Percentiles rank a stretch among this genome's conserved stretches.
phyloP scores from a whole-genome alignment of 352 stramenopile species.

The Pythium angustatum region DNA sequence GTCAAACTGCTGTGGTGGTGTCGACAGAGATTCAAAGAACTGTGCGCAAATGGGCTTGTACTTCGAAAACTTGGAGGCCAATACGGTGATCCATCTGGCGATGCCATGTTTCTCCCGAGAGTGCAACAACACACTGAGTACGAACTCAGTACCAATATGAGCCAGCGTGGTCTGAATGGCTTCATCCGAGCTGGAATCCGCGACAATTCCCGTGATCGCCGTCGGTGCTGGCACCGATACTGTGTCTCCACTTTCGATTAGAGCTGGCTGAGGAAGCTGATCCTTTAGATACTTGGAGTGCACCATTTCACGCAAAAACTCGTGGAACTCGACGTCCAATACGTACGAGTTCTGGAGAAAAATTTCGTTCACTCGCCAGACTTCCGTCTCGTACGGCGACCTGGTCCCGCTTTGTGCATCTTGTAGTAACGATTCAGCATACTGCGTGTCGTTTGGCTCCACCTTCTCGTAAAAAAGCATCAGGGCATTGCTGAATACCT shows the following conservation, averaged over 20 bases:
- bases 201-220: background rate
- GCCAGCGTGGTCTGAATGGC: slow-evolving; percentile 69
- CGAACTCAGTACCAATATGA: slow-evolving; percentile 83
- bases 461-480: slow-evolving; percentile 99
- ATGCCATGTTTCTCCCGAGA: slow-evolving; percentile 88
- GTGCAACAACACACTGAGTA: slow-evolving; percentile 88
- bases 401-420: slow-evolving; percentile 30
- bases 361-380: slow-evolving; percentile 93
- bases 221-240: slow-evolving; percentile 27
- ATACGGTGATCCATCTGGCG: slow-evolving; percentile 76
- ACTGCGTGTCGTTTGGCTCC: slow-evolving; percentile 45
- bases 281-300: slow-evolving; percentile 83
- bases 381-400: slow-evolving; percentile 89
- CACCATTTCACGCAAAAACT: slow-evolving; percentile 91
- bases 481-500: slow-evolving; percentile 98
- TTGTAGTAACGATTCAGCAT: slow-evolving; percentile 25
- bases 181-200: slow-evolving; percentile 36
- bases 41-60: slow-evolving; percentile 68
- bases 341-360: slow-evolving; percentile 96
- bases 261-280: slow-evolving; percentile 19
- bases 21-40: slow-evolving; percentile 65
- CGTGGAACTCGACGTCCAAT: slow-evolving; percentile 95
- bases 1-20: slow-evolving; percentile 50
- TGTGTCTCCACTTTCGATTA: slow-evolving; percentile 19
- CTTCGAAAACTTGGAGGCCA: slow-evolving; percentile 70